Evolutionary conservation across 352 stramenopile genomes (phyloP), one percentile per base, ranked within the genome.

Genomic region (Globisporangium spiculum): DNA sequence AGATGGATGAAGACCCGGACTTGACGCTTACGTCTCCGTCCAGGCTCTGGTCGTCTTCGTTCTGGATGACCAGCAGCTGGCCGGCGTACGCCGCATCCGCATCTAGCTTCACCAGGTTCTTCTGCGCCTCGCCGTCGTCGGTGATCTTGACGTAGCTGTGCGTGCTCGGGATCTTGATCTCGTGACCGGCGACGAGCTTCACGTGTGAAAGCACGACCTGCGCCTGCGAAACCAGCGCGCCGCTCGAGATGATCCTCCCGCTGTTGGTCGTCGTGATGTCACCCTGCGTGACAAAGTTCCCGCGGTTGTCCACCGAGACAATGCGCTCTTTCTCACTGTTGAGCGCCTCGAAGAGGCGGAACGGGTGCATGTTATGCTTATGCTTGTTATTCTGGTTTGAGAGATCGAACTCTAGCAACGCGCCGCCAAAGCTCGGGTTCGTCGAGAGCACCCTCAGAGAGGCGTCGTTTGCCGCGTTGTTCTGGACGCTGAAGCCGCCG

Each of bases 21-120:
- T 80, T 81, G 22, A 92, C 75, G 20, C 69, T 83, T 7, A 92
- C 44, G 7, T 86, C 78, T 8, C 81, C 81, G 20, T 71, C 54
- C 0, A 94, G 69, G 20, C 56, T 55, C 34, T 92, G 68, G 26
- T 84, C 81, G 68, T 92, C 86, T 27, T 89, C 79, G 65, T 92
- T 94, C 65, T 94, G 86, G 32, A 94, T 72, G 18, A 94, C 73
- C 32, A 94, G 75, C 8, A 94, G 68, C 56, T 94, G 86, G 1
- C 86, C 86, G 24, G 75, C 73, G 24, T 77, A 77, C 1, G 86
- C 82, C 4, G 74, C 59, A 4, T 71, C 41, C 44, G 52, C 62
- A 50, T 89, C 81, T 3, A 94, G 82, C n/a, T 46, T 63, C 1
- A 76, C 82, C 0, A 27, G 27, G 36, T 90, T 92, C 20, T 57